phyloP scores from a whole-genome alignment of 768 basidiomycete genomes.

The Symmetrospora coprosmae region DNA sequence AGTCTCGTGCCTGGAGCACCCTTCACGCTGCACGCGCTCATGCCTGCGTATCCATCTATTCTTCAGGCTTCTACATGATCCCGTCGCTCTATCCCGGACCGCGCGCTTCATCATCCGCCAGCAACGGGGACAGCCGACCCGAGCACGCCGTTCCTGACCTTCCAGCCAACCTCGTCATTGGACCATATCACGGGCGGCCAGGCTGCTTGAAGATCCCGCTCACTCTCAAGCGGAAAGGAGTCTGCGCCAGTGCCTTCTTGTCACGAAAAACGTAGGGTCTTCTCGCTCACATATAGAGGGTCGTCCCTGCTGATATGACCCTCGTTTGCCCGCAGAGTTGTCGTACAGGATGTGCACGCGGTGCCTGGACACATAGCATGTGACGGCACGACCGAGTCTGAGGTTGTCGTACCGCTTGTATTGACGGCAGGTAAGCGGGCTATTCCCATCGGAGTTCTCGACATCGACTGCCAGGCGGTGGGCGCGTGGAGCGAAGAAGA shows the following conservation, averaged over 20 bases:
- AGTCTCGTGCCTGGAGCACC: background rate
- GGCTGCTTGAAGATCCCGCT: constrained; percentile 7
- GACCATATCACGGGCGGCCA: constrained; percentile 9
- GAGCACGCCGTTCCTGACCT: too few species aligned
- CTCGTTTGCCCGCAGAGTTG: background rate
- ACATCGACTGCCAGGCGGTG: constrained; percentile 66
- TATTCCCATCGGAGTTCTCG: constrained; percentile 45
- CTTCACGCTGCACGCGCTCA: background rate
- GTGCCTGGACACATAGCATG: constrained; percentile 93
- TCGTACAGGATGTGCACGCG: constrained; percentile 46
- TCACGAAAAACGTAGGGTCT: constrained; percentile 2
- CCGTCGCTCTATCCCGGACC: background rate
- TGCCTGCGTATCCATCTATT: too few species aligned
- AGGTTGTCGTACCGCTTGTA: constrained; percentile 67
- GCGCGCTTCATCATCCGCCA: background rate
- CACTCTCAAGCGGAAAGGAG: constrained; percentile 9
- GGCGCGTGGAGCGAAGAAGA: constrained; percentile 66
- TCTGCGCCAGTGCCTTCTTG: constrained; percentile 6
- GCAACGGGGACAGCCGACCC: too few species aligned
- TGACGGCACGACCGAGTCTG: constrained; percentile 76
- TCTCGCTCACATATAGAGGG: background rate
- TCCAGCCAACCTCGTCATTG: background rate
- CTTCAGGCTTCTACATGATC: constrained; percentile 20
- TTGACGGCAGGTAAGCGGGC: constrained; percentile 33
- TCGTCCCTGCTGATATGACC: background rate